Base-by-base conservation (phyloP, 352 stramenopile species). In the Phytophthora citricola region DNA sequence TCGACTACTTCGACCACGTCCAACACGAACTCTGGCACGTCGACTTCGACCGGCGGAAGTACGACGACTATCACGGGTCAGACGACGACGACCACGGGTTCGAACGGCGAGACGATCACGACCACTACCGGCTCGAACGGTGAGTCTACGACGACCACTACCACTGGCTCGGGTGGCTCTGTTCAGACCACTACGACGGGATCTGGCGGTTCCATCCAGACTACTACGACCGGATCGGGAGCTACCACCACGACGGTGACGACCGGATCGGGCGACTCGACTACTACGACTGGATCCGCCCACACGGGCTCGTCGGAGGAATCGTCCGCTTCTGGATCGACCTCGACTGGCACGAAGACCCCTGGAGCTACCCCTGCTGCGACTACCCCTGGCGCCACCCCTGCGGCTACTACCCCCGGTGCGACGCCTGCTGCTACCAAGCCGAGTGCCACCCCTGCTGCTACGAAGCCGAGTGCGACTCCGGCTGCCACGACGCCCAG, bases 341-440 rank as follows among this genome's bases (percentile, higher is more conserved):
- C 63, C 6, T 49, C 61, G 15, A 58, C 45, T 32, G 59, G 46
- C 6, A 69, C 59, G 17, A 69, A 49, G 53, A 66, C 36, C 17
- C 60, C 58, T 3, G 39, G 39, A 20, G 44, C 32, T 38, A 68
- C 58, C 7, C 49, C 58, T 44, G 56, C 59, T 24, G 46, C 57
- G 12, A 75, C 68, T 40, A 75, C 55, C 10, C 68, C 64, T 26
- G 44, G 40, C 2, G 63, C 54, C 14, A 75, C 66, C 5, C 61
- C 70, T 32, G 61, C 62, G 44, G 58, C 59, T 3, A 66, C 58
- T 4, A 58, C 60, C 7, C 64, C 66, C 15, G 31, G 50, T 5
- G 60, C 58, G 5, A 64, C 66, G 2, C 66, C 71, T 12, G 44
- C 66, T 17, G 58, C 58, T 20, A 69, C 66, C 1, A 73, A 26